phyloP scores from a whole-genome alignment of 495 filamentous ascomycete genomes.

The Annulohypoxylon stygium region DNA sequence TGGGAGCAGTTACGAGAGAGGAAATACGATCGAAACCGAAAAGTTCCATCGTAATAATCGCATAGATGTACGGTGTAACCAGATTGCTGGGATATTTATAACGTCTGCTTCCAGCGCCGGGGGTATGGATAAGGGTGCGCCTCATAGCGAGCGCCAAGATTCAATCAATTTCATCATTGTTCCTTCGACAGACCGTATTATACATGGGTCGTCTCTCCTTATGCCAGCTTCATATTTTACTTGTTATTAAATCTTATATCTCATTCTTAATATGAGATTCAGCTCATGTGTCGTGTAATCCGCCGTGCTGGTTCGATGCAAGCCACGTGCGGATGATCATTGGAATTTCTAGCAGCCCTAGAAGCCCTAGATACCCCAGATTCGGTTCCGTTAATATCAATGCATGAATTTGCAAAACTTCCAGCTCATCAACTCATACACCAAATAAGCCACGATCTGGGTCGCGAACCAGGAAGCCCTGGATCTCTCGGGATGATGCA shows the following conservation, averaged over 20 bases:
- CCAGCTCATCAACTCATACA: neutral
- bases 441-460: conserved; percentile 31
- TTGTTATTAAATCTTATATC: neutral
- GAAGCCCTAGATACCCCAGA: conserved; percentile 35
- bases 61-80: conserved; percentile 24
- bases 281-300: conserved; percentile 35
- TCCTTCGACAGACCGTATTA: conserved; percentile 12
- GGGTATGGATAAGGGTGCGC: conserved; percentile 25
- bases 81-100: conserved; percentile 34
- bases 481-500: conserved; percentile 29
- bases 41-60: conserved; percentile 40
- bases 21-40: conserved; percentile 41
- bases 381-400: conserved; percentile 30
- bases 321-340: conserved; percentile 44
- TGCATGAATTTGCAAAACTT: conserved; percentile 7
- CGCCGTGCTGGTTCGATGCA: conserved; percentile 37
- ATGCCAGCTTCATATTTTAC: conserved; percentile 18
- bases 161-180: conserved; percentile 40
- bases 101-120: conserved; percentile 29
- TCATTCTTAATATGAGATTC: conserved; percentile 18
- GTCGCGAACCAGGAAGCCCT: conserved; percentile 10
- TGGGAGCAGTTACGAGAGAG: conserved; percentile 19
- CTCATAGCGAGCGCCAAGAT: conserved; percentile 39
- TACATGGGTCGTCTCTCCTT: conserved; percentile 21
- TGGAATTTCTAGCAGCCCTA: conserved; percentile 20